A percentile compares a stretch with the other conserved stretches of the same genome.
Conservation (phyloP, 352 stramenopile species). For the Thalassiosira gravida region DNA sequence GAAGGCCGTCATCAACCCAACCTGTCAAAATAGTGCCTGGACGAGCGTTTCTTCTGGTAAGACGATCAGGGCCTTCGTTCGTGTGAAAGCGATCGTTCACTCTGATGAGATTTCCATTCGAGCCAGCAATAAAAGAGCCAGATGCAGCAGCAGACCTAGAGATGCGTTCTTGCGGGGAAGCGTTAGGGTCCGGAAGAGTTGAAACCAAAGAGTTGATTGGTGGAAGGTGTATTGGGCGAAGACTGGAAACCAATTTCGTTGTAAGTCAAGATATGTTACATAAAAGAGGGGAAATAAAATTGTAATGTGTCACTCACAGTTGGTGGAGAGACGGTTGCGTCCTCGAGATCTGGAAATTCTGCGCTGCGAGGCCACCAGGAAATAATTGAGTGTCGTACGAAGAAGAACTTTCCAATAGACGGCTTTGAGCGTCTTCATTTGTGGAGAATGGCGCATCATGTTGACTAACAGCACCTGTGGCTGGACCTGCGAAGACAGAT, state of each 20-base stretch:
- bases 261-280: no score
- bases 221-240: conserved; percentile 36
- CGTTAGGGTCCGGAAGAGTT: conserved; percentile 43
- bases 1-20: conserved; percentile 76
- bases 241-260: no score
- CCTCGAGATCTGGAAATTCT: conserved; percentile 46
- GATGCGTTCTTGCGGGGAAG: conserved; percentile 19
- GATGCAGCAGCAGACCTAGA: conserved; percentile 11
- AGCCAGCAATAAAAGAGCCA: conserved; percentile 52
- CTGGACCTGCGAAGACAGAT: conserved; percentile 75
- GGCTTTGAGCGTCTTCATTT: conserved; percentile 32
- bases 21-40: conserved; percentile 20
- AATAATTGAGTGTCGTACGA: conserved; percentile 73
- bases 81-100: conserved; percentile 50
- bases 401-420: conserved; percentile 20
- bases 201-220: conserved; percentile 73
- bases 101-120: conserved; percentile 69
- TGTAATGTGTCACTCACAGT: conserved; percentile 67
- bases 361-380: conserved; percentile 67
- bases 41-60: conserved; percentile 13
- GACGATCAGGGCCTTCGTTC: background rate
- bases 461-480: conserved; percentile 50
- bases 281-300: no score
- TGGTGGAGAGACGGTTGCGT: conserved; percentile 63
- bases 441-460: conserved; percentile 56